Evolutionary conservation across 2,329 filamentous ascomycete species (phyloP).

Genomic region (Monosporascus sp.): DNA sequence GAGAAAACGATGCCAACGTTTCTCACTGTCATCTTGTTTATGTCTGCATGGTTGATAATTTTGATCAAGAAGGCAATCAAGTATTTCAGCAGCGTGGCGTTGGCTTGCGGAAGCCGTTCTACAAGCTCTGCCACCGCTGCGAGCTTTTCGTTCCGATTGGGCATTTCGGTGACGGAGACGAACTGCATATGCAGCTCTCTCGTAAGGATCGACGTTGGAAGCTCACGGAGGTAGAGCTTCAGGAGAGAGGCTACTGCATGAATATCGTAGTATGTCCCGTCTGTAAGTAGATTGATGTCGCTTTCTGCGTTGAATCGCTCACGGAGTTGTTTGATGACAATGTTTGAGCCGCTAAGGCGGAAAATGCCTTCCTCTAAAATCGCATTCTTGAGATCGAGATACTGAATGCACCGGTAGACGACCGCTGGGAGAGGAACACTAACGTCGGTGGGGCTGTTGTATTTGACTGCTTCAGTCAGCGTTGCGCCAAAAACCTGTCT

Average conservation of each 20-base stretch:
- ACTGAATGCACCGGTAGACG: conserved; percentile 92
- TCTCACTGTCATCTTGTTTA: conserved; percentile 97
- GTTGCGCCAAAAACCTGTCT: conserved; percentile 80
- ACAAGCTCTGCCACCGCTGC: conserved; percentile 71
- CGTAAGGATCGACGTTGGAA: conserved; percentile 87
- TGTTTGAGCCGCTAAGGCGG: conserved; percentile 91
- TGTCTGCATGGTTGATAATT: conserved; percentile 82
- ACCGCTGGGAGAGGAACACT: conserved; percentile 81
- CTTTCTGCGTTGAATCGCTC: conserved; percentile 93
- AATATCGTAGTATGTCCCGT: conserved; percentile 87
- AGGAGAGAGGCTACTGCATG: conserved; percentile 92
- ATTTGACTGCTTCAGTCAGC: conserved; percentile 79
- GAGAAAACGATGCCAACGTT: conserved; percentile 99
- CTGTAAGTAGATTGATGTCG: conserved; percentile 79
- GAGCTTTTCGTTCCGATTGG: conserved; percentile 72
- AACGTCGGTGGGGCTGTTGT: conserved; percentile 67
- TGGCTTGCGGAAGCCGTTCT: conserved; percentile 72
- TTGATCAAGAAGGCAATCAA: conserved; percentile 84
- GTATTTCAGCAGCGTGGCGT: conserved; percentile 76
- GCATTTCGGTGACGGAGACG: conserved; percentile 74
- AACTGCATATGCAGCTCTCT: conserved; percentile 88
- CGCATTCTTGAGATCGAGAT: conserved; percentile 78
- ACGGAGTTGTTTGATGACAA: conserved; percentile 83
- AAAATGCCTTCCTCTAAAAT: conserved; percentile 91
- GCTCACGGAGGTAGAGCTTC: conserved; percentile 88